A percentile compares a stretch with the other conserved stretches of the same genome.
Evolutionary conservation across 176 grass and related monocot genomes (phyloP).

Genomic region (Guadua angustifolia): DNA sequence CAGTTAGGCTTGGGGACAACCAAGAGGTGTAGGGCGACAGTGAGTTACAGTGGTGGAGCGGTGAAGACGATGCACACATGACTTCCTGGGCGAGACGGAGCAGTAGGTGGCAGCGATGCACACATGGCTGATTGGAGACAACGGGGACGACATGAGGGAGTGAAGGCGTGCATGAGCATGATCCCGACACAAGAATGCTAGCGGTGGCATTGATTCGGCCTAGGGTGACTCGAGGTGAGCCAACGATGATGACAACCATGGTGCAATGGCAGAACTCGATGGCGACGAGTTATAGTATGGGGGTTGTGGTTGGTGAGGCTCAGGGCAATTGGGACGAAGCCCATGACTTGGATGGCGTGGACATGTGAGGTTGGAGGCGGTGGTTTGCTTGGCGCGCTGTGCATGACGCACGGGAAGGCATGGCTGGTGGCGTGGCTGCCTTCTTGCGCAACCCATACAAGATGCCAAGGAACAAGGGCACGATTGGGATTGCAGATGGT

Average conservation of each 20-base stretch:
- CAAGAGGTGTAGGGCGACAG: no score
- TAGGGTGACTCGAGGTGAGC: not conserved
- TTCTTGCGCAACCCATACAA: not conserved
- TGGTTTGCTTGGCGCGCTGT: not conserved
- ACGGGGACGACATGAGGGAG: no score
- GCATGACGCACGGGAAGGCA: fast-evolving
- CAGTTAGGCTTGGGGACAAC: no score
- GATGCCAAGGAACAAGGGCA: not conserved
- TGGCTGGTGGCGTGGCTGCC: fast-evolving
- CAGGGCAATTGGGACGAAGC: not conserved
- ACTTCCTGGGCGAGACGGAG: no score
- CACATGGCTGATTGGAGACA: no score
- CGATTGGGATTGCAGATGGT: not conserved
- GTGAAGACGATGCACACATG: no score
- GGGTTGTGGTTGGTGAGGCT: not conserved
- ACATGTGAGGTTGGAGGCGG: not conserved
- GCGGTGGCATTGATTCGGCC: no score
- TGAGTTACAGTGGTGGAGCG: no score
- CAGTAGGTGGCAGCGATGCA: no score
- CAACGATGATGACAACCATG: fast-evolving
- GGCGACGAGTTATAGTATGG: not conserved
- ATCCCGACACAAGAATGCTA: no score
- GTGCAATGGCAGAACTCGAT: not conserved
- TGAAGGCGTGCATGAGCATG: fast-evolving
- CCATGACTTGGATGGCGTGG: fast-evolving